phyloP scores from a whole-genome alignment of 768 basidiomycete genomes.

The Rhodosporidiobolus sp. region DNA sequence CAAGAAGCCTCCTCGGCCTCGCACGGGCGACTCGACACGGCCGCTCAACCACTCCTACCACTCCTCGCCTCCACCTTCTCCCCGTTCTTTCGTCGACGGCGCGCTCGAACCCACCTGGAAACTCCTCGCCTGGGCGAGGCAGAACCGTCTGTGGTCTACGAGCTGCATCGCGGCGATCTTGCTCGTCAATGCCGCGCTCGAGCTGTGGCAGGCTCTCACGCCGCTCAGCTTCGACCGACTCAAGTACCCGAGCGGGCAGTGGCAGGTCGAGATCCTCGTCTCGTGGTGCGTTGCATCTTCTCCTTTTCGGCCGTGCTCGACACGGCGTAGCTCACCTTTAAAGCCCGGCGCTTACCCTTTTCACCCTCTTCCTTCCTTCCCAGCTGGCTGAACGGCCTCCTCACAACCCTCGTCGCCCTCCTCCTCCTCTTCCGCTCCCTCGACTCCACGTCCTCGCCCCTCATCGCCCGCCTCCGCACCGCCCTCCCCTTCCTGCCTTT shows the following conservation, averaged over 20 bases:
- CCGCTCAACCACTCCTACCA: not conserved
- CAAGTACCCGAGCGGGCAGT: not conserved
- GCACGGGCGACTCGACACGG: no score
- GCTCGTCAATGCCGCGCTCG: not conserved
- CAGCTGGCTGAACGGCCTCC: slow-evolving; percentile 19
- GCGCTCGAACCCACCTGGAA: not conserved
- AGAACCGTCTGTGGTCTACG: slow-evolving; percentile 16
- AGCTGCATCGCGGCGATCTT: not conserved
- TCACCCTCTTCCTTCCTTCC: not conserved
- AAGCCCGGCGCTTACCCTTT: no score
- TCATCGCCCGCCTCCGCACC: not conserved
- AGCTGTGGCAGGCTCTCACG: not conserved
- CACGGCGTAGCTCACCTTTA: no score
- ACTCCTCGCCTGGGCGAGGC: slow-evolving; percentile 17
- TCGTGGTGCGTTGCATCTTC: not conserved
- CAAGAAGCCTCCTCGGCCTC: no score
- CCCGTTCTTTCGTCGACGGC: not conserved
- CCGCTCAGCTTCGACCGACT: not conserved
- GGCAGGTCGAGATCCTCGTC: slow-evolving; percentile 10
- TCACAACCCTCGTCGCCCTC: slow-evolving; percentile 17
- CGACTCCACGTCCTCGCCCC: slow-evolving; percentile 10
- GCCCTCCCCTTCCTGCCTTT: slow-evolving; percentile 16
- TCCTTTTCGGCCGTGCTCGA: no score
- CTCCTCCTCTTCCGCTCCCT: slow-evolving; percentile 37
- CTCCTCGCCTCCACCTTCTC: not conserved